These are phyloP conservation scores for Leccinum brunneo-olivaceum DNA, from an alignment of 1,284 basidiomycete genomes.

Conservation along the genomic window DNA sequence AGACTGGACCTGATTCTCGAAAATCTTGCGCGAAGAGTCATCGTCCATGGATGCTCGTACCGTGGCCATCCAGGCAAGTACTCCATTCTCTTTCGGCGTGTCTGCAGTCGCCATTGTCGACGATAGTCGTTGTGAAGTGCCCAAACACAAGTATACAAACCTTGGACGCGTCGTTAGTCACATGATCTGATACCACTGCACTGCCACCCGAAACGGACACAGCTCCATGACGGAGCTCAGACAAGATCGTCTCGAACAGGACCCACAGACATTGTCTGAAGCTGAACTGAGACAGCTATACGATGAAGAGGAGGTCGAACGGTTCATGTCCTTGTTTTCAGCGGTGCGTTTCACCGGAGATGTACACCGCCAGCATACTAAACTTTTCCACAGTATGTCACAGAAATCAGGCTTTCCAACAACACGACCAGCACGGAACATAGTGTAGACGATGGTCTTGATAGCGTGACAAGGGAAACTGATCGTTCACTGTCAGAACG, in stretches of 20 bases:
- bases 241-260: constrained; percentile 3
- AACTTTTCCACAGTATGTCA: constrained; percentile 43
- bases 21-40: constrained; percentile 61
- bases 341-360: constrained; percentile 34
- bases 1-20: constrained; percentile 65
- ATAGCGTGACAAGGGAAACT: not conserved
- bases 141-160: constrained; percentile 16
- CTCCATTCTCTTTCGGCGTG: constrained; percentile 24
- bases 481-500: constrained; percentile 31
- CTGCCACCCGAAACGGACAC: no score
- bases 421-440: not conserved
- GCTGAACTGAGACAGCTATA: constrained; percentile 48
- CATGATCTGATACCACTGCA: constrained; percentile 18
- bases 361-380: not conserved
- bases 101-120: constrained; percentile 12
- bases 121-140: constrained; percentile 1
- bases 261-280: constrained; percentile 24
- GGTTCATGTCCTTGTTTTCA: constrained; percentile 52
- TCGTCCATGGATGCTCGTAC: constrained; percentile 62
- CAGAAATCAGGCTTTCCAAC: constrained; percentile 41
- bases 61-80: constrained; percentile 58
- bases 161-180: constrained; percentile 25
- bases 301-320: constrained; percentile 57
- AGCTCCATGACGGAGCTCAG: no score
- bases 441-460: not conserved